phyloP scores from a whole-genome alignment of 345 rosid genomes.

The Eucalyptus cloeziana region DNA sequence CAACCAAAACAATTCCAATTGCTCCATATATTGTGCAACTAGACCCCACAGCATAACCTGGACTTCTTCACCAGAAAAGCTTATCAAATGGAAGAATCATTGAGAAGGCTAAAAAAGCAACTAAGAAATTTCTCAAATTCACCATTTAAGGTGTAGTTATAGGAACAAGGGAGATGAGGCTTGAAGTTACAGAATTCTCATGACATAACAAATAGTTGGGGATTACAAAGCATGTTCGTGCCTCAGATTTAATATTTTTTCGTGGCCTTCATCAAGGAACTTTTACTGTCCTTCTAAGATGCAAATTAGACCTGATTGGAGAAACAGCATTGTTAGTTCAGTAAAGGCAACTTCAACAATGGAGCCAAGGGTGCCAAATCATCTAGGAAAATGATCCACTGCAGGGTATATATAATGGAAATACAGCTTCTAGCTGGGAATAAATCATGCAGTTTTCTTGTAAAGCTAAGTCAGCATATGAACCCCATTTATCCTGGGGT shows the following conservation, averaged over 20 bases:
- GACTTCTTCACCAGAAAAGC: not conserved
- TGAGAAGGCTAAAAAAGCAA: not conserved
- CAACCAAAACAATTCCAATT: not conserved
- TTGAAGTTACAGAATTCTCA: not conserved
- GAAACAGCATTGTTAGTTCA: not conserved
- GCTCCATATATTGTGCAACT: not conserved
- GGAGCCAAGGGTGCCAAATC: not conserved
- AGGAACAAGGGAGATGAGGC: not conserved
- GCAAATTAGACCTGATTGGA: not conserved
- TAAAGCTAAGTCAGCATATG: not conserved
- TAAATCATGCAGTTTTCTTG: not conserved
- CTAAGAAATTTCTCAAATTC: not conserved
- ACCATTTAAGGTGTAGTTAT: not conserved
- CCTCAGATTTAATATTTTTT: not conserved
- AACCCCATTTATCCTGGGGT: not conserved
- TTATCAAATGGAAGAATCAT: not conserved
- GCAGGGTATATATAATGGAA: not conserved
- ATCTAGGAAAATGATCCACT: not conserved
- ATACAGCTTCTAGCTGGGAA: not conserved
- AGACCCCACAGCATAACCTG: not conserved
- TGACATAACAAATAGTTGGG: not conserved
- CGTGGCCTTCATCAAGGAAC: not conserved
- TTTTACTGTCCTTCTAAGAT: not conserved
- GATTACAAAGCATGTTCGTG: fast-evolving
- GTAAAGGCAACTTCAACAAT: not conserved